Evolutionary conservation across 2,329 filamentous ascomycete species (phyloP).

Genomic region (Dothistroma pini): DNA sequence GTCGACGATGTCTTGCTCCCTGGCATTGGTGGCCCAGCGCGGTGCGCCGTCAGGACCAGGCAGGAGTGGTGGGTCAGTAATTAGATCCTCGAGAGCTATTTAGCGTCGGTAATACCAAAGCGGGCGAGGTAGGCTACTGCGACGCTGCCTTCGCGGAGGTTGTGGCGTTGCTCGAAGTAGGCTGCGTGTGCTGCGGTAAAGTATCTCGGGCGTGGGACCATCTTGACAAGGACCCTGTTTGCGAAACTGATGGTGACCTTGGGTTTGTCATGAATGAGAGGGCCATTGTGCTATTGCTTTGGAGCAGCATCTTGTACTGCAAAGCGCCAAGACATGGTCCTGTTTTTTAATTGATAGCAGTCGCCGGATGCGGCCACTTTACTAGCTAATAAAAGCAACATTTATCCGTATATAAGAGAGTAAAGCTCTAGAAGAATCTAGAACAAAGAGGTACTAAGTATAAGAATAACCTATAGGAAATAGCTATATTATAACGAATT

Average conservation of each 20-base stretch:
- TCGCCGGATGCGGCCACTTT: not conserved
- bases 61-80: not conserved
- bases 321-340: not conserved
- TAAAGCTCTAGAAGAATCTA: too few species aligned
- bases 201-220: not conserved
- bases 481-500: too few species aligned
- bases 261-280: not conserved
- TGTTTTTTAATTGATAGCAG: not conserved
- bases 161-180: not conserved
- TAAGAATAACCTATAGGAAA: too few species aligned
- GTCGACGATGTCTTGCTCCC: not conserved
- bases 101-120: not conserved
- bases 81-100: not conserved
- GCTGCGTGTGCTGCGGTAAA: not conserved
- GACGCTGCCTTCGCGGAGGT: not conserved
- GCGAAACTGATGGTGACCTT: not conserved
- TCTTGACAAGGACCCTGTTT: not conserved
- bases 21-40: not conserved
- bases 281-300: not conserved
- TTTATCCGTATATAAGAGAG: too few species aligned
- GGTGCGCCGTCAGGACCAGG: not conserved
- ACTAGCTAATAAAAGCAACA: not conserved
- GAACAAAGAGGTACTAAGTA: not conserved
- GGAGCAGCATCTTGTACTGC: not conserved
- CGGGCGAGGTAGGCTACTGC: not conserved